These are phyloP conservation scores for Zopfochytrium polystomum DNA, from an alignment of 371 early-diverging fungal genomes.

Conservation along the genomic window DNA sequence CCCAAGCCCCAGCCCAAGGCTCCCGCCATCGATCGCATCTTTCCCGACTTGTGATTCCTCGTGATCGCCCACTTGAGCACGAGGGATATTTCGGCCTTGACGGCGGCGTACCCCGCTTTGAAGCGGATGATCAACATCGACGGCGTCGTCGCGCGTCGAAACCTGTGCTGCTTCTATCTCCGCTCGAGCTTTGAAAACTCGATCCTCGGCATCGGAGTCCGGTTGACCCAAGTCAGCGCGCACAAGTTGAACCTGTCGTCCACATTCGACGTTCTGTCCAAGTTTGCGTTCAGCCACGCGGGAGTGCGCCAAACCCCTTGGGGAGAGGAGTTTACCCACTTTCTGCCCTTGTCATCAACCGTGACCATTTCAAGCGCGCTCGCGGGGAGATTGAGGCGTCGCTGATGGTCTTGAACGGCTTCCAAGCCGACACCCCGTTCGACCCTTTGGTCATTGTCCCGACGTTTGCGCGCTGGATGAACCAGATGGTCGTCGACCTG, in stretches of 20 bases:
- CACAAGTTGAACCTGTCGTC: neutral
- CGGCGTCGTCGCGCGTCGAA: neutral
- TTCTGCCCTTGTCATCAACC: conserved; percentile 18
- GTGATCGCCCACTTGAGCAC: neutral
- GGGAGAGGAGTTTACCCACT: conserved; percentile 19
- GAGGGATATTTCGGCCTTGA: neutral
- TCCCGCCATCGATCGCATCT: neutral
- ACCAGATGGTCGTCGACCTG: conserved; percentile 24
- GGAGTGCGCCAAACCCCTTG: conserved; percentile 10
- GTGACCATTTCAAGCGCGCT: conserved; percentile 10
- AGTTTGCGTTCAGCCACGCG: conserved; percentile 9
- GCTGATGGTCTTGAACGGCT: neutral
- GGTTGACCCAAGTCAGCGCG: neutral
- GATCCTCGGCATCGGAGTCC: neutral
- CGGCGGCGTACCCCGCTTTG: neutral
- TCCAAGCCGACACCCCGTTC: neutral
- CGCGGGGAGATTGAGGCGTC: conserved; percentile 2
- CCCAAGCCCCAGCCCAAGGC: neutral
- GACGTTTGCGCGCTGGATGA: conserved; percentile 13
- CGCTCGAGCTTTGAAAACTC: neutral
- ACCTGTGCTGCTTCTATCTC: neutral
- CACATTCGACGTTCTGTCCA: conserved; percentile 20
- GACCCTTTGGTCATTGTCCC: conserved; percentile 6
- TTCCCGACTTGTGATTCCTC: neutral
- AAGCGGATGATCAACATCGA: neutral